Evolutionary conservation across 2,329 filamentous ascomycete species (phyloP), one percentile per base, ranked within the genome.

Genomic region (Ceratocystis huliohia): DNA sequence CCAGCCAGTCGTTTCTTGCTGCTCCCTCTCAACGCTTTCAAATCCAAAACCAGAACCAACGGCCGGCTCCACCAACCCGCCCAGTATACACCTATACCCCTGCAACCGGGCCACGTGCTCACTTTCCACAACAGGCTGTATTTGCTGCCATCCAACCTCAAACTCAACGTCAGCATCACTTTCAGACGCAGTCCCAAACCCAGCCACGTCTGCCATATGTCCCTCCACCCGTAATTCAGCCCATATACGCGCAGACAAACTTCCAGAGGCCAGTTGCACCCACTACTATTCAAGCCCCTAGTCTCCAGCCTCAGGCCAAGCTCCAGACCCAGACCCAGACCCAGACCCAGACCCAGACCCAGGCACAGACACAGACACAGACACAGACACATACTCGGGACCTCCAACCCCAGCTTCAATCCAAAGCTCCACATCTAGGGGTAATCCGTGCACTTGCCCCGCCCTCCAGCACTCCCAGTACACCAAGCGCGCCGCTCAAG

Each of bases 401-500:
- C 37, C 37, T 13, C 8, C 37, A 41, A 41, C 3, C 10, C 37
- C 37, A 41, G 37, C 37, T 13, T 41, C 37, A 50, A 50, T 50
- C 46, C 46, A 50, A 59, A 10, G 10, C 17, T n/a, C 53, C 28
- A 30, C 25, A 30, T 37, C 4, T n/a, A 2, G 13, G 8, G 20
- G 7, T 25, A 15, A 20, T n/a, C 37, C 10, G 28, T 33, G 15
- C 53, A 30, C 22, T 33, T n/a, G 37, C 65, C 15, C 15, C 45
- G 8, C 22, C 44, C 28, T 28, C 56, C 2, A 20, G 25, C 61
- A 44, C 45, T 30, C 28, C 65, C 56, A 33, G 44, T 17, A 33
- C 53, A 7, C 53, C 25, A 5, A 33, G 25, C 53, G 33, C 28
- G 17, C 28, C 53, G 25, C 70, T 73, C 15, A 79, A 78, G 69